phyloP scores from a whole-genome alignment of 352 stramenopile species.

The Saprolegnia parasitica region DNA sequence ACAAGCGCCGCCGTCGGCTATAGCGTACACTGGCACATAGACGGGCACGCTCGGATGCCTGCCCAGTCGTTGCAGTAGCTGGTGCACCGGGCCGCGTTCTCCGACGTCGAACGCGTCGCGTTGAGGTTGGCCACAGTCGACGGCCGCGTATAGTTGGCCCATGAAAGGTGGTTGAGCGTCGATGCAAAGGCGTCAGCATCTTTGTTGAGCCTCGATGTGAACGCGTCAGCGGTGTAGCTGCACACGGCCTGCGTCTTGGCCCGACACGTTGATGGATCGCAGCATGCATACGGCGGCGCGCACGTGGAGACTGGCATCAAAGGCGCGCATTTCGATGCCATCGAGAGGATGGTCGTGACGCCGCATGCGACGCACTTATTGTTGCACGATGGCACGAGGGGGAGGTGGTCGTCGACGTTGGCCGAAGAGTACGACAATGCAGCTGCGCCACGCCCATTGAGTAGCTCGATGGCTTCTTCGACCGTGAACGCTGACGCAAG shows the following conservation, averaged over 20 bases:
- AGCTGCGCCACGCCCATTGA: slow-evolving; percentile 17
- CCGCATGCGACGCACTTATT: slow-evolving; percentile 20
- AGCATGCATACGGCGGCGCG: not conserved
- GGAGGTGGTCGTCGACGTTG: slow-evolving; percentile 9
- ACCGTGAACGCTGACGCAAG: not conserved
- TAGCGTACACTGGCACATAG: slow-evolving; percentile 2
- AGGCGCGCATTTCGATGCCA: not conserved
- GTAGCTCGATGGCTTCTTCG: slow-evolving; percentile 3
- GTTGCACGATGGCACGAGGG: slow-evolving; percentile 4
- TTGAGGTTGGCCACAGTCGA: not conserved
- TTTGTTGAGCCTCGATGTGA: not conserved
- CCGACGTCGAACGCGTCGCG: not conserved
- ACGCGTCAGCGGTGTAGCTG: not conserved
- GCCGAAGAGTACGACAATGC: not conserved
- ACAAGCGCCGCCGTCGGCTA: not conserved
- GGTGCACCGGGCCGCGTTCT: slow-evolving; percentile 1
- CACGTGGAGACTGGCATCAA: not conserved
- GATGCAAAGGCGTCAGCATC: not conserved
- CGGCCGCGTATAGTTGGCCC: not conserved
- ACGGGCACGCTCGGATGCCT: not conserved
- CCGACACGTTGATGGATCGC: slow-evolving; percentile 5
- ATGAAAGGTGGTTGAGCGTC: not conserved
- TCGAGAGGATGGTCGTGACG: not conserved
- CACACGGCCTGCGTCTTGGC: not conserved
- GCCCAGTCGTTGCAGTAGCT: slow-evolving; percentile 21